Percentiles rank a stretch among this genome's conserved stretches.
These are phyloP conservation scores for Elaeis guineensis DNA, from an alignment of 176 grass and related monocot genomes.

Conservation along the genomic window DNA sequence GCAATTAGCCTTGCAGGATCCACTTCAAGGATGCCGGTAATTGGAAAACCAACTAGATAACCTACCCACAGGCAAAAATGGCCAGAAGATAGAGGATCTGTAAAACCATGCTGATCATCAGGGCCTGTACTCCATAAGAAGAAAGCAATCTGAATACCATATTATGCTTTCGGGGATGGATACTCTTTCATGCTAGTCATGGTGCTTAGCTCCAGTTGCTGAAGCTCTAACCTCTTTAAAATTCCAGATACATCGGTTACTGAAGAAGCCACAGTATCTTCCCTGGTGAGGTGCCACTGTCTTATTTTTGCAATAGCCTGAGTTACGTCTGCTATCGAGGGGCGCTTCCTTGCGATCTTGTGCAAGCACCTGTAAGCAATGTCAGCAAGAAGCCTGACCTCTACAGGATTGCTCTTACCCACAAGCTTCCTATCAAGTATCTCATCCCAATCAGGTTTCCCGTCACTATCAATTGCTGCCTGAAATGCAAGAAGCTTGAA, in stretches of 20 bases:
- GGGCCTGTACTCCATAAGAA: constrained; percentile 1
- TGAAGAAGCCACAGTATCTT: constrained; percentile 25
- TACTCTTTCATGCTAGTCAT: constrained; percentile 47
- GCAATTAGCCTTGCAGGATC: too few relatives aligned
- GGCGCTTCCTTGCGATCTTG: constrained; percentile 73
- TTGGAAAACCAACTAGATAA: too few relatives aligned
- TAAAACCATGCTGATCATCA: neutral
- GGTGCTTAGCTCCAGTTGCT: constrained; percentile 69
- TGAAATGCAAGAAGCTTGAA: constrained; percentile 14
- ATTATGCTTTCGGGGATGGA: constrained; percentile 17
- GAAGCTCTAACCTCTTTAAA: constrained; percentile 60
- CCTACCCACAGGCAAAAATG: too few relatives aligned
- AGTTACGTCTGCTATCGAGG: constrained; percentile 70
- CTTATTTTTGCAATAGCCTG: constrained; percentile 64
- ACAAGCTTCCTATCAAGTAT: constrained; percentile 79
- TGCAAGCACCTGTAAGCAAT: constrained; percentile 67
- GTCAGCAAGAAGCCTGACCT: constrained; percentile 69
- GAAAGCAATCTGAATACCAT: neutral
- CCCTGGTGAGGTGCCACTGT: constrained; percentile 36
- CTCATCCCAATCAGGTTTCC: constrained; percentile 73
- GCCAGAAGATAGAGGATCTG: too few relatives aligned
- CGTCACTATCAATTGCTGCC: constrained; percentile 75
- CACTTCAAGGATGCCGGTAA: too few relatives aligned
- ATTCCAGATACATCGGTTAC: constrained; percentile 44
- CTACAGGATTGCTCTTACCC: constrained; percentile 39